phyloP scores from a whole-genome alignment of 140 eudicot genomes.

The Erigeron philadelphicus region DNA sequence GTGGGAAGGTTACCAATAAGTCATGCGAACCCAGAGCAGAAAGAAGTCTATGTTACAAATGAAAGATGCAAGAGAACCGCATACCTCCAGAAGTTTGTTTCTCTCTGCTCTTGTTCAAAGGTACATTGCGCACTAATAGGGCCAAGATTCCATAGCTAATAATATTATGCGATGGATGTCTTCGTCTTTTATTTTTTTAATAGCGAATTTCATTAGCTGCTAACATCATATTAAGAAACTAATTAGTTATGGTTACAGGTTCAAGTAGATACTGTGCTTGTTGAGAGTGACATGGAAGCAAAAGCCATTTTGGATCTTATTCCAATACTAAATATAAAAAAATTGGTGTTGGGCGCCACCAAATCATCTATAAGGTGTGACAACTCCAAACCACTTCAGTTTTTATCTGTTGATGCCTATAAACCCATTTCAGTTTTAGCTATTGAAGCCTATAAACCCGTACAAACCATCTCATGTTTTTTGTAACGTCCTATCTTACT shows the following conservation, averaged over 20 bases:
- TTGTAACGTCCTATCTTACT: no score
- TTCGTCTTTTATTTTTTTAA: no score
- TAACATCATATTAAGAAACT: neutral
- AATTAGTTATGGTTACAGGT: constrained; percentile 35
- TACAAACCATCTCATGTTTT: no score
- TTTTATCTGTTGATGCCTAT: no score
- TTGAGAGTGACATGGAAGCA: constrained; percentile 83
- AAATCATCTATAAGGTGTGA: constrained; percentile 56
- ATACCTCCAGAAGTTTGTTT: constrained; percentile 54
- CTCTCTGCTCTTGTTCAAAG: constrained; percentile 52
- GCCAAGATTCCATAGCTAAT: neutral
- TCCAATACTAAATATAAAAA: constrained; percentile 65
- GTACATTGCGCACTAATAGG: constrained; percentile 19
- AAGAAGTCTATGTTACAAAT: constrained; percentile 42
- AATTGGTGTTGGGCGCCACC: constrained; percentile 57
- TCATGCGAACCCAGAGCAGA: constrained; percentile 68
- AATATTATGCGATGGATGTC: neutral
- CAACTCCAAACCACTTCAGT: neutral
- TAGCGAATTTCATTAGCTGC: no score
- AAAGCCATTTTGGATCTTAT: constrained; percentile 80
- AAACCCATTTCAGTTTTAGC: no score
- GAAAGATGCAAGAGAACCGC: constrained; percentile 58
- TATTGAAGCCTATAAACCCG: no score
- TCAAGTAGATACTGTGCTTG: constrained; percentile 75
- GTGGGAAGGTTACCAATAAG: constrained; percentile 69